Percentiles rank a stretch among this genome's conserved stretches.
Conservation (phyloP, 108 stramenopile species). For the Skeletonema menzelii region DNA sequence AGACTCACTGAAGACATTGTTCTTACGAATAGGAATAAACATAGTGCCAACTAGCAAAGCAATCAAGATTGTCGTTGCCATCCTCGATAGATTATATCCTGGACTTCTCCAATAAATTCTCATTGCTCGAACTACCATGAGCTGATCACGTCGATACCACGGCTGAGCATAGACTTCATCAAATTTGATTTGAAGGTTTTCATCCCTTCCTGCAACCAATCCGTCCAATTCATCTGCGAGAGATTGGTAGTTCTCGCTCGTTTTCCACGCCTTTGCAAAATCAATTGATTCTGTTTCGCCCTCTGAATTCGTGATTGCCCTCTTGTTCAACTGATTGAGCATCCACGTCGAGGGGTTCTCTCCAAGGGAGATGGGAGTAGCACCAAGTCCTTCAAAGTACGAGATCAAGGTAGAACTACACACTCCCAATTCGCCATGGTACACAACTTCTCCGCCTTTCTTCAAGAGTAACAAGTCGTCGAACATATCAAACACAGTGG, state of each 20-base stretch:
- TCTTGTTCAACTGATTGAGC: conserved; percentile 60
- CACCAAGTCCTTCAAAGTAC: conserved; percentile 47
- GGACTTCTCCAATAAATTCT: conserved; percentile 47
- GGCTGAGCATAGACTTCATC: conserved; percentile 29
- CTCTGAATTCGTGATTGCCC: conserved; percentile 6
- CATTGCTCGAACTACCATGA: conserved; percentile 30
- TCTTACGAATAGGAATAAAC: conserved; percentile 9
- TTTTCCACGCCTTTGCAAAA: conserved; percentile 26
- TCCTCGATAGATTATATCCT: conserved; percentile 44
- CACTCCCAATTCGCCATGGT: conserved; percentile 59
- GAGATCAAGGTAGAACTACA: conserved; percentile 38
- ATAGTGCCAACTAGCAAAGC: conserved; percentile 33
- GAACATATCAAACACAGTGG: conserved; percentile 53
- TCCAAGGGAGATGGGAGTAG: conserved; percentile 34
- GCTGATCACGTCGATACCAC: neutral
- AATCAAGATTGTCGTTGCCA: conserved; percentile 12
- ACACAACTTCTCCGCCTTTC: conserved; percentile 62
- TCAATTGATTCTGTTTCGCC: conserved; percentile 26
- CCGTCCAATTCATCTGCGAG: conserved; percentile 12
- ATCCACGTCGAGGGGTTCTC: conserved; percentile 87
- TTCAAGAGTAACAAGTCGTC: conserved; percentile 55
- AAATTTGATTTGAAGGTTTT: conserved; percentile 17
- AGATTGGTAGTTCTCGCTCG: conserved; percentile 19
- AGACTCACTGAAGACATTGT: conserved; percentile 2
- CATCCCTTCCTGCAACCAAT: conserved; percentile 6